Base-by-base conservation (phyloP, 179 eudicot species). In the Silene vulgaris region DNA sequence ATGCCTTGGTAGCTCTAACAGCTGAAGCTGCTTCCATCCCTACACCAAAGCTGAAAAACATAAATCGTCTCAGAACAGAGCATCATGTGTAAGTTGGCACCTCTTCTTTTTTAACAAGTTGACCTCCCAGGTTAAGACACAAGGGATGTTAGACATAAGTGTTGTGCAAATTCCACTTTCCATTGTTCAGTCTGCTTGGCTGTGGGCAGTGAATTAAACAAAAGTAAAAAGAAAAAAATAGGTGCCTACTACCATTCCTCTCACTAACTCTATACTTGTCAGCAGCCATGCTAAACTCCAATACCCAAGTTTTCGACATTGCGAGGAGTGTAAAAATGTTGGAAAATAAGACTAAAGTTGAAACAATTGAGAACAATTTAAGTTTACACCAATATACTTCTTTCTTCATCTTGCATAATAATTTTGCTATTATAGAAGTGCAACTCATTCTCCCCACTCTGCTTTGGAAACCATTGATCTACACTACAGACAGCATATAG, bases 11-110 rank as follows among this genome's bases (percentile, higher is more conserved):
- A 60, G 80, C 90, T 50, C 74, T 88, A 73, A 79, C 88, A 69
- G 75, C 87, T 13, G 89, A 82, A 64, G 88, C 85, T 77, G 89
- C 95, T 80, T 83, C 89, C 7, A 82, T 89, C 50, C 90, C 90
- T 16, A 79, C 79, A 7, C 91, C 89, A 29, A 88, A 87, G 85
- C 88, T 88, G 30, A 90, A 88, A 83, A 85, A 86, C 20, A 84
- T 88, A 66, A 86, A 82, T 72, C 87, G 89, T 57, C 79, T 90
- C 5, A 80, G 90, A 82, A 90, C 90, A 54, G 90, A 88, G 71
- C 95, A 90, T 76, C 89, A 85, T 73, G 95, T 90, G 95, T 88
- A 84, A 90, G 91, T 81, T 74, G 16, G 30, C 59, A 19, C 56
- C 74, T 28, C 71, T 56, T 57, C 8, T 14, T 56, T 5, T 52